Evolutionary conservation across 176 grass and related monocot species (phyloP), one percentile per base, ranked within the genome.

Genomic region (Triticum urartu): DNA sequence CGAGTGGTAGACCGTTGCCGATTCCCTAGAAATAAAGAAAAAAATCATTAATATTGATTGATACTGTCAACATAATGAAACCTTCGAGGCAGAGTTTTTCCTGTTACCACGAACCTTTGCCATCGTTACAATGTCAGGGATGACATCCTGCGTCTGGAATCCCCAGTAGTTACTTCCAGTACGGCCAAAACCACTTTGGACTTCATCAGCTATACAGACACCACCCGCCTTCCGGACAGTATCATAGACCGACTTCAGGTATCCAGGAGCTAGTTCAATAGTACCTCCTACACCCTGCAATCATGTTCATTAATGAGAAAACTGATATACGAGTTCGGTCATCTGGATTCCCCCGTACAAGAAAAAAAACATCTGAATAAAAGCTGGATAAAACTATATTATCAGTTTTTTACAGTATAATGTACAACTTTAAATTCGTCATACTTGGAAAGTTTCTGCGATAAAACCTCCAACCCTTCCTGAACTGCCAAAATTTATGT

Each of bases 151-250:
- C 17, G 90, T 99, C 84, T 96, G 91, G 72, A 99, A 99, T 84
- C 97, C 97, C 97, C 94, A 99, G 13, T 99, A 99, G 74, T 96
- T 90, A 47, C 94, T 95, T 84, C 97, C 97, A 56, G 94, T 94
- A 34, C 97, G 92, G 24, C 97, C 97, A 78, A 99, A 99, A 58
- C 97, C 94, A 85, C 94, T 99, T 50, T 99, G 97, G 26, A 99
- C 97, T 87, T 99, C 97, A 69, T 99, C 97, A 72, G 97, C 97
- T 88, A 99, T 99, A 86, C 94, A 99, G 48, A 99, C 94, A 40
- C 97, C 97, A 78, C 92, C 94, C 79, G 88, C 87, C 85, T 94
- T 94, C 17, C 92, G 83, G 30, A 99, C 97, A 74, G 84, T 93
- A 68, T 96, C 89, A 85, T 96, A 99, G 25, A 86, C 94, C 69